Evolutionary conservation across 2,329 filamentous ascomycete species (phyloP).

Genomic region (Pseudogymnoascus sp.): DNA sequence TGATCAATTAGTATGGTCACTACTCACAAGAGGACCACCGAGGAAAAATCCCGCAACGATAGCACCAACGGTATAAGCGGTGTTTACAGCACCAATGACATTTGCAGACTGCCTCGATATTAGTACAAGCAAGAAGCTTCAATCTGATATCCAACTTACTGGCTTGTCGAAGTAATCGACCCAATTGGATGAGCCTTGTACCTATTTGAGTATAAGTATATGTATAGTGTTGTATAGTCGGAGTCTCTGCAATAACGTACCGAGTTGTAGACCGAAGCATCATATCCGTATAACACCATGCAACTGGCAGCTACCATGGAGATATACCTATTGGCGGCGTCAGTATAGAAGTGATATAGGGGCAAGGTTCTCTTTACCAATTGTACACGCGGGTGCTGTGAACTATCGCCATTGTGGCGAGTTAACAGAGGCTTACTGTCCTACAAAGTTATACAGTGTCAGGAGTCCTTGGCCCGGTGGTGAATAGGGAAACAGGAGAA

Average conservation of each 20-base stretch:
- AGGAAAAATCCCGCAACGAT: slow-evolving; percentile 63
- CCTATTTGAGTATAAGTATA: not conserved
- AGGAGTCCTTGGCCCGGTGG: not conserved
- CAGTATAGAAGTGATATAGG: not conserved
- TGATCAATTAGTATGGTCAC: slow-evolving; percentile 1
- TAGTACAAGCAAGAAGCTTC: slow-evolving; percentile 7
- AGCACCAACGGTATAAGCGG: slow-evolving; percentile 61
- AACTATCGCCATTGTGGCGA: slow-evolving; percentile 7
- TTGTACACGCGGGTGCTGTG: slow-evolving; percentile 7
- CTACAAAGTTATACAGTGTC: not conserved
- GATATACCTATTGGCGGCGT: slow-evolving; percentile 44
- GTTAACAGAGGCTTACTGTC: slow-evolving; percentile 1
- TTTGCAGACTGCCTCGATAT: slow-evolving; percentile 29
- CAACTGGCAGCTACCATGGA: slow-evolving; percentile 62
- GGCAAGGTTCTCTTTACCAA: not conserved
- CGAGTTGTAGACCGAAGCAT: slow-evolving; percentile 66
- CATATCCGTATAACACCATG: slow-evolving; percentile 69
- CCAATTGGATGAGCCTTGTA: slow-evolving; percentile 61
- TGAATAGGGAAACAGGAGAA: not conserved
- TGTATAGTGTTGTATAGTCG: not conserved
- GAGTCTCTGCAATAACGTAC: slow-evolving; percentile 19
- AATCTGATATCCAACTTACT: slow-evolving; percentile 11
- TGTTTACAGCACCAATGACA: slow-evolving; percentile 52
- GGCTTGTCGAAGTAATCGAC: slow-evolving; percentile 47
- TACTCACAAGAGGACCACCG: slow-evolving; percentile 47